A percentile compares a stretch with the other conserved stretches of the same genome.
Conservation (phyloP, 768 basidiomycete genomes). For the Suillus placidus region DNA sequence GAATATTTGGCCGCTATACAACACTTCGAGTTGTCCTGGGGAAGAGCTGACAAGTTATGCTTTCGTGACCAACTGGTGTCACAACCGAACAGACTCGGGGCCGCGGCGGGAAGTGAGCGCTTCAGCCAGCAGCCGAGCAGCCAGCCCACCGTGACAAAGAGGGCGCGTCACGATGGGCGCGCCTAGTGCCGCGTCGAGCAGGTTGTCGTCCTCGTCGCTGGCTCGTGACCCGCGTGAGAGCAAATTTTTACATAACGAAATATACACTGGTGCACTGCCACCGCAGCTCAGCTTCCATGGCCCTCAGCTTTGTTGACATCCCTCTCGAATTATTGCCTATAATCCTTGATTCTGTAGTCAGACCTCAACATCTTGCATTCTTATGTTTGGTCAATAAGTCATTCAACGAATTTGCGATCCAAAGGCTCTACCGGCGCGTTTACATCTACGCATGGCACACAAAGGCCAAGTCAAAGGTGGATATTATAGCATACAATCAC, state of each 20-base stretch:
- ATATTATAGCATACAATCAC: constrained; percentile 5
- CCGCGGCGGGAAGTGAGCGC: too few species aligned
- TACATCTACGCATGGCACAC: constrained; percentile 74
- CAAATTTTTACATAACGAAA: neutral
- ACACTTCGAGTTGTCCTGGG: too few species aligned
- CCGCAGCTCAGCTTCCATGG: constrained; percentile 36
- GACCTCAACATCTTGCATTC: constrained; percentile 52
- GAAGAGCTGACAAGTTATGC: too few species aligned
- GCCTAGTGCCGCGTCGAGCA: too few species aligned
- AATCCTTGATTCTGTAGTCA: constrained; percentile 53
- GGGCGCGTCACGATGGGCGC: too few species aligned
- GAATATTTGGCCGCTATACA: too few species aligned
- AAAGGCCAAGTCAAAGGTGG: constrained; percentile 61
- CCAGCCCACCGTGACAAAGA: too few species aligned
- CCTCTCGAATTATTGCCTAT: constrained; percentile 67
- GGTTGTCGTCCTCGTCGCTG: too few species aligned
- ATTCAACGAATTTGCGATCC: constrained; percentile 54
- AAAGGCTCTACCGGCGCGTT: constrained; percentile 58
- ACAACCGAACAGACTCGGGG: too few species aligned
- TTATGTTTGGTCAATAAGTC: constrained; percentile 59
- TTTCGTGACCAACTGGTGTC: too few species aligned
- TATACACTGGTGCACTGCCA: neutral
- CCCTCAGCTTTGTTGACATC: constrained; percentile 50
- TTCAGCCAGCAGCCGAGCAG: too few species aligned
- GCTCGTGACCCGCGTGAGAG: neutral